phyloP scores from a whole-genome alignment of 1,284 basidiomycete species.

The Apiotrichum sp. region DNA sequence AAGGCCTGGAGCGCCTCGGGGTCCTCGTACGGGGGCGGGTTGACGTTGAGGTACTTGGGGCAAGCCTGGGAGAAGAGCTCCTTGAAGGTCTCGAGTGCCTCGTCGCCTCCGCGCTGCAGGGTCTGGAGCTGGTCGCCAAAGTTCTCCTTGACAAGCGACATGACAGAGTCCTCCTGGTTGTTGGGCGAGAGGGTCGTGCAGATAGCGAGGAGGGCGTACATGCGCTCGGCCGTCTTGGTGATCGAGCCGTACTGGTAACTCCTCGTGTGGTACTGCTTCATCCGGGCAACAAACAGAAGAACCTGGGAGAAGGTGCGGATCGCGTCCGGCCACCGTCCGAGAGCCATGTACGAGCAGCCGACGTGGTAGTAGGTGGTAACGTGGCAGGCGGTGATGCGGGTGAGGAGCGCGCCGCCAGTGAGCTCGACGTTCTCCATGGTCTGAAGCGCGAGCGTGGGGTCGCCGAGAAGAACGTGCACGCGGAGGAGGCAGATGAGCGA shows the following conservation, averaged over 20 bases:
- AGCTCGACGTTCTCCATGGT: slow-evolving; percentile 91
- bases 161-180: slow-evolving; percentile 87
- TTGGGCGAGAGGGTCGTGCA: slow-evolving; percentile 87
- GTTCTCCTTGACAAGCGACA: slow-evolving; percentile 85
- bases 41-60: slow-evolving; percentile 93
- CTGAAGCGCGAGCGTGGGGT: slow-evolving; percentile 84
- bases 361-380: slow-evolving; percentile 81
- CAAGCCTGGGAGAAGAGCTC: slow-evolving; percentile 92
- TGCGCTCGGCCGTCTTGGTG: slow-evolving; percentile 93
- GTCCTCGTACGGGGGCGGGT: slow-evolving; percentile 89
- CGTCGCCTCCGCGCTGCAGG: slow-evolving; percentile 62
- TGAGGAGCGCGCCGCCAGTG: slow-evolving; percentile 70
- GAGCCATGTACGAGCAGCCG: slow-evolving; percentile 93
- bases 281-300: slow-evolving; percentile 85
- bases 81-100: slow-evolving; percentile 77
- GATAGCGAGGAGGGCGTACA: slow-evolving; percentile 93
- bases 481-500: slow-evolving; percentile 90
- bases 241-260: slow-evolving; percentile 98
- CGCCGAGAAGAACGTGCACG: slow-evolving; percentile 91
- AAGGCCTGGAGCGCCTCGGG: slow-evolving; percentile 57
- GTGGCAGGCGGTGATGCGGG: slow-evolving; percentile 87
- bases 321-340: slow-evolving; percentile 89
- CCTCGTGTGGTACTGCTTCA: slow-evolving; percentile 90
- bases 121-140: slow-evolving; percentile 85
- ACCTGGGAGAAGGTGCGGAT: slow-evolving; percentile 88